These are phyloP conservation scores for Rutstroemia sp. DNA, from an alignment of 2,329 filamentous ascomycete genomes.

Conservation along the genomic window DNA sequence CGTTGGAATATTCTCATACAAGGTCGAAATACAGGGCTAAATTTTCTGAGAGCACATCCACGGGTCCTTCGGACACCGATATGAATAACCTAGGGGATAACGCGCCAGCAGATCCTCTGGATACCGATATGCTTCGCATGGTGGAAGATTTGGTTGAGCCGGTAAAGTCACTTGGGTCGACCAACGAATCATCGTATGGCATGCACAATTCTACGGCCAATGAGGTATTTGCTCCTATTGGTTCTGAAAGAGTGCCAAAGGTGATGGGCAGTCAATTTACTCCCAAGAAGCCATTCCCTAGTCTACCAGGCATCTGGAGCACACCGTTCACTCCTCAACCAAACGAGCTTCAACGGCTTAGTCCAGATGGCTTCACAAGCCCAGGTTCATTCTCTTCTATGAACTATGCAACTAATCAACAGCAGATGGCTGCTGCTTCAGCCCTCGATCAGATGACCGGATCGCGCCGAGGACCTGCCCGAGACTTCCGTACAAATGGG, in stretches of 20 bases:
- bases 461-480: slow-evolving; percentile 6
- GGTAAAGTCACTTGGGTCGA: slow-evolving; percentile 31
- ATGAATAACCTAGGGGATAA: slow-evolving; percentile 53
- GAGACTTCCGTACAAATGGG: slow-evolving; percentile 10
- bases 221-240: slow-evolving; percentile 40
- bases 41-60: neutral
- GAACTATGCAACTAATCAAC: slow-evolving; percentile 17
- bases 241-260: slow-evolving; percentile 24
- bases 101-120: slow-evolving; percentile 26
- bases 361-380: slow-evolving; percentile 30
- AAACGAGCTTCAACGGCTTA: slow-evolving; percentile 32
- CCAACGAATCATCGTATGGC: slow-evolving; percentile 43
- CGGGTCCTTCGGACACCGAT: slow-evolving; percentile 34
- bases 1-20: neutral
- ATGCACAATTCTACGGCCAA: slow-evolving; percentile 47
- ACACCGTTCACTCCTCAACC: slow-evolving; percentile 37
- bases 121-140: slow-evolving; percentile 48
- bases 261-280: slow-evolving; percentile 29
- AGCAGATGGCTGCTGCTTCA: slow-evolving; percentile 18
- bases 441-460: slow-evolving; percentile 23
- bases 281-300: slow-evolving; percentile 26
- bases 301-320: slow-evolving; percentile 38
- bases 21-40: neutral
- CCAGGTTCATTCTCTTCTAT: slow-evolving; percentile 29
- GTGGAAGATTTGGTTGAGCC: slow-evolving; percentile 45